Conservation (phyloP, 257 asterid genomes). For the Verbena officinalis region DNA sequence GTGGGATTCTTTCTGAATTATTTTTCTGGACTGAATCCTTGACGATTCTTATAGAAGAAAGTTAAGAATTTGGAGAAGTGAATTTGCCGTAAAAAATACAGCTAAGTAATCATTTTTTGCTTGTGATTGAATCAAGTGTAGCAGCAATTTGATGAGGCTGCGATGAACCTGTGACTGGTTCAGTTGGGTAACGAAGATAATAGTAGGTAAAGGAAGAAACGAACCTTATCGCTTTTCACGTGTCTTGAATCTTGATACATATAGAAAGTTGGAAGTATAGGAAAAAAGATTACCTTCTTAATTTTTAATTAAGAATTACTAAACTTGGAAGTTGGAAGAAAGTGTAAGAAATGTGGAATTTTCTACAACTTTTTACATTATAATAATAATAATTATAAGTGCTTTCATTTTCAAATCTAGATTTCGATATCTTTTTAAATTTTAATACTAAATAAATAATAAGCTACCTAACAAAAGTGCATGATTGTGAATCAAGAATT, state of each 20-base stretch:
- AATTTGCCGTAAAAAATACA: background rate
- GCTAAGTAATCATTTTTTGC: background rate
- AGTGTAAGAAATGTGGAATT: background rate
- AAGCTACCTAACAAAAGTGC: background rate
- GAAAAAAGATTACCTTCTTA: no score
- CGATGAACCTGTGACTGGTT: background rate
- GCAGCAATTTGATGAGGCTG: no score
- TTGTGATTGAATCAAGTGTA: background rate
- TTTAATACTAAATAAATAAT: background rate
- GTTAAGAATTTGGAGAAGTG: background rate
- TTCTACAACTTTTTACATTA: background rate
- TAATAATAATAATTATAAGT: background rate
- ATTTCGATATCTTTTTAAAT: background rate
- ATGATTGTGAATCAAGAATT: background rate
- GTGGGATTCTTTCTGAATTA: background rate
- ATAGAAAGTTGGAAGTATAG: background rate
- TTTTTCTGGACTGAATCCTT: no score
- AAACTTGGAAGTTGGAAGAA: background rate
- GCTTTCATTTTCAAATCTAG: background rate
- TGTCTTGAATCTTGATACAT: constrained; percentile 11
- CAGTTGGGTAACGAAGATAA: background rate
- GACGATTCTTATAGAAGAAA: background rate
- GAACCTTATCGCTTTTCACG: constrained; percentile 52
- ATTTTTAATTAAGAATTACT: background rate
- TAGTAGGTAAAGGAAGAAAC: background rate